Conservation (phyloP, 495 filamentous ascomycete genomes). For the Podospora bellae-mahoneyi region DNA sequence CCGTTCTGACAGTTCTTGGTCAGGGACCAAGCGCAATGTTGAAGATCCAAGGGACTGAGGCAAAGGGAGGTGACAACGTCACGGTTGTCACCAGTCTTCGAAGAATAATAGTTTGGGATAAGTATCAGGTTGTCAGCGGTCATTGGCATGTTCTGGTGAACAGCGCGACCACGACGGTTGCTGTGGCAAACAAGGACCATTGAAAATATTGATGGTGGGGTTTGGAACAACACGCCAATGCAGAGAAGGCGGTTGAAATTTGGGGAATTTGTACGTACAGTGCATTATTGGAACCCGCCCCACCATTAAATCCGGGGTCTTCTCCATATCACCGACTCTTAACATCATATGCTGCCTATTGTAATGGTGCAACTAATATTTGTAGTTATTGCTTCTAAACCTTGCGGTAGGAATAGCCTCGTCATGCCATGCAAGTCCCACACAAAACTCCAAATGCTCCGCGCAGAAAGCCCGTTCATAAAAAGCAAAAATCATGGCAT, state of each 20-base stretch:
- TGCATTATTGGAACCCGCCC: not conserved
- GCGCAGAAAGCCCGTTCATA: not conserved
- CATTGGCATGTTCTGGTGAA: too few species aligned
- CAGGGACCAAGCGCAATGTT: not conserved
- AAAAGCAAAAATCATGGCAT: not conserved
- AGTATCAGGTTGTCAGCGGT: too few species aligned
- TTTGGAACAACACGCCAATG: conserved; percentile 2
- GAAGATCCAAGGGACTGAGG: not conserved
- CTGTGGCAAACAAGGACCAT: conserved; percentile 6
- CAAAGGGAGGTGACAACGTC: not conserved
- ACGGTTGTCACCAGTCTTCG: not conserved
- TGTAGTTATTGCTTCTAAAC: conserved; percentile 5
- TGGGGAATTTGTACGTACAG: not conserved
- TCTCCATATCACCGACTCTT: not conserved
- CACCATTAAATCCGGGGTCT: not conserved
- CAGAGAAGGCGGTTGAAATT: not conserved
- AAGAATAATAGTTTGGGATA: too few species aligned
- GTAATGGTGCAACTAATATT: not conserved
- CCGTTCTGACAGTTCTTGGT: not conserved
- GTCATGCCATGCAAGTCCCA: conserved; percentile 12
- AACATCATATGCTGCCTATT: too few species aligned
- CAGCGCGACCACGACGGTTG: conserved; percentile 3
- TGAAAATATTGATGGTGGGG: not conserved
- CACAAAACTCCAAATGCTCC: not conserved
- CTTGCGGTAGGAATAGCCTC: conserved; percentile 9